Evolutionary conservation across 371 early-diverging fungal species (phyloP), one percentile per base, ranked within the genome.

Genomic region (Gilbertella persicaria): DNA sequence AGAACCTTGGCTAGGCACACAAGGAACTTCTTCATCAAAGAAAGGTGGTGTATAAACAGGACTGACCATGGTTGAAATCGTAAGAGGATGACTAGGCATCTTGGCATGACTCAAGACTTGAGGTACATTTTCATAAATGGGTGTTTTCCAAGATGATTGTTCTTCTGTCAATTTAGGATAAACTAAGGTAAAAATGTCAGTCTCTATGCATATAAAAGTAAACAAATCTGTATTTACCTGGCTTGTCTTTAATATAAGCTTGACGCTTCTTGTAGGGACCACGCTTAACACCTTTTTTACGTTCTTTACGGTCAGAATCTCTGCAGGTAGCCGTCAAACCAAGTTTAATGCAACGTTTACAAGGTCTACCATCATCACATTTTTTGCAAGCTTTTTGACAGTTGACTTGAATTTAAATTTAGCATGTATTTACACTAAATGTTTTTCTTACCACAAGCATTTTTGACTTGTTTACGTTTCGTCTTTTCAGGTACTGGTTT

Each of bases 321-420:
- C 83, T 75, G 57, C 96, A 95, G 2, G 88, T 78, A 10, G 82
- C 84, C 1, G 71, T 76, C 25, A 94, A 58, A 23, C 83, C 86
- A 49, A 88, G 85, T 53, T 85, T 87, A 59, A 91, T 66, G 58
- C 96, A 95, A 21, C 96, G 87, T 49, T 75, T 69, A 60, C 96
- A 95, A 1, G 96, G 96, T 57, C 96, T 72, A 8, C 79, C 83
- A 42, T 92, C 87, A 58, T 93, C 94, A 61, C 96, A 95, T 66
- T 92, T 94, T 67, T 95, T 95, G 71, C 96, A 95, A 0, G 95
- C 93, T 55, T 88, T 87, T 72, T 93, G 91, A 57, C 96, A 95
- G 55, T 94, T 92, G 54, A 88, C 89, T 82, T 64, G 17, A 13
- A 41, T 19, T n/a, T 24, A 1, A 9, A 19, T 26, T 28, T 25